phyloP scores from a whole-genome alignment of 2,329 filamentous ascomycete species.

The Calycina herbarum region DNA sequence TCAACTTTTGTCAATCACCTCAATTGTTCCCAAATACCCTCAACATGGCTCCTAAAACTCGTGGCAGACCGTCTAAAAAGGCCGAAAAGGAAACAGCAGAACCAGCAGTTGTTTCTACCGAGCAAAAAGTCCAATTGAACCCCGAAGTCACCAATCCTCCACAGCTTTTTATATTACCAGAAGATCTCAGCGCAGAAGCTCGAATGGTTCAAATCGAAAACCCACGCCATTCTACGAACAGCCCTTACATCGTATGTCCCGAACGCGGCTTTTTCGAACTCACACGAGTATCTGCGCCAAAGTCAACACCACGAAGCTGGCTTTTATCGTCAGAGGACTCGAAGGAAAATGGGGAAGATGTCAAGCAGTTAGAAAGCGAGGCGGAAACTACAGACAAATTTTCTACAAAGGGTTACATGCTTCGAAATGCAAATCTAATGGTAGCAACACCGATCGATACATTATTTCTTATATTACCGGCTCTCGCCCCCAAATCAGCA shows the following conservation, averaged over 20 bases:
- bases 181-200: constrained; percentile 52
- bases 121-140: constrained; percentile 35
- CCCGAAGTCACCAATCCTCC: constrained; percentile 44
- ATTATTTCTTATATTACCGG: constrained; percentile 78
- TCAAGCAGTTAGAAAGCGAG: constrained; percentile 29
- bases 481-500: constrained; percentile 53
- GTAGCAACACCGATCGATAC: constrained; percentile 83
- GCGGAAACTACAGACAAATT: constrained; percentile 16
- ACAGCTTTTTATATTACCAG: constrained; percentile 62
- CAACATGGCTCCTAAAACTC: constrained; percentile 34
- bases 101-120: constrained; percentile 29
- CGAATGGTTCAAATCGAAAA: constrained; percentile 61
- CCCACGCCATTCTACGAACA: constrained; percentile 54
- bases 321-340: constrained; percentile 43
- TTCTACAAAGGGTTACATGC: constrained; percentile 50
- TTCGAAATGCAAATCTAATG: constrained; percentile 71
- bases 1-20: not conserved
- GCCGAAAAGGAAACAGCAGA: constrained; percentile 22
- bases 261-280: constrained; percentile 65
- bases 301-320: constrained; percentile 60
- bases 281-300: constrained; percentile 55
- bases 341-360: not conserved
- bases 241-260: constrained; percentile 63
- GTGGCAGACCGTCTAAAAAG: constrained; percentile 31
- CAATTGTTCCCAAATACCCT: constrained; percentile 4